phyloP scores from a whole-genome alignment of 2,329 filamentous ascomycete species.

The Botrytis fragariae region DNA sequence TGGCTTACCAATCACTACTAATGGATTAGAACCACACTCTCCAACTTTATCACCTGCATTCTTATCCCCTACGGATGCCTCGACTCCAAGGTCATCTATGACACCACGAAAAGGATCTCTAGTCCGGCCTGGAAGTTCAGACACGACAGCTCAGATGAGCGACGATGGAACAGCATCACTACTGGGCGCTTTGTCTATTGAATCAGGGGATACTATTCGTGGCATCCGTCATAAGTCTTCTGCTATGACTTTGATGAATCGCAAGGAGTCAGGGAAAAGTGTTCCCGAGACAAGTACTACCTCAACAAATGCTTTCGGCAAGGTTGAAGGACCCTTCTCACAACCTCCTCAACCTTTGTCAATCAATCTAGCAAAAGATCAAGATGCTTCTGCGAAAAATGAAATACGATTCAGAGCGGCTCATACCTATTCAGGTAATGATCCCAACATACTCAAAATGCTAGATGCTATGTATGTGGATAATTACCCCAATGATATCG shows the following conservation, averaged over 20 bases:
- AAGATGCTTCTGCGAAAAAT: conserved; percentile 39
- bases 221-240: conserved; percentile 57
- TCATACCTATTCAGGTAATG: conserved; percentile 83
- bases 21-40: conserved; percentile 25
- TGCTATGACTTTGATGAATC: conserved; percentile 59
- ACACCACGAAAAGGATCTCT: conserved; percentile 27
- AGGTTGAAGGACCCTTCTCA: conserved; percentile 53
- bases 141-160: conserved; percentile 28
- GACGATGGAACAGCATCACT: conserved; percentile 38
- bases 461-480: conserved; percentile 82
- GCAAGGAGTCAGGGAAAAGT: conserved; percentile 57
- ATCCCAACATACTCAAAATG: conserved; percentile 65
- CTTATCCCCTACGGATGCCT: conserved; percentile 30
- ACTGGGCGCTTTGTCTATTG: conserved; percentile 33
- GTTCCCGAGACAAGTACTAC: conserved; percentile 63
- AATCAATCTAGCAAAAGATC: conserved; percentile 40
- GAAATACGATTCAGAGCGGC: conserved; percentile 55
- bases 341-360: conserved; percentile 39
- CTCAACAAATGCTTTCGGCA: conserved; percentile 62
- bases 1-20: conserved; percentile 30
- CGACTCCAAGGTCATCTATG: conserved; percentile 20
- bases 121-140: conserved; percentile 17
- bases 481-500: conserved; percentile 63
- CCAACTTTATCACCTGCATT: conserved; percentile 29
- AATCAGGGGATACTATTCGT: conserved; percentile 40